These are phyloP conservation scores for Neoboletus brunneissimus DNA, from an alignment of 768 basidiomycete genomes.

Conservation along the genomic window DNA sequence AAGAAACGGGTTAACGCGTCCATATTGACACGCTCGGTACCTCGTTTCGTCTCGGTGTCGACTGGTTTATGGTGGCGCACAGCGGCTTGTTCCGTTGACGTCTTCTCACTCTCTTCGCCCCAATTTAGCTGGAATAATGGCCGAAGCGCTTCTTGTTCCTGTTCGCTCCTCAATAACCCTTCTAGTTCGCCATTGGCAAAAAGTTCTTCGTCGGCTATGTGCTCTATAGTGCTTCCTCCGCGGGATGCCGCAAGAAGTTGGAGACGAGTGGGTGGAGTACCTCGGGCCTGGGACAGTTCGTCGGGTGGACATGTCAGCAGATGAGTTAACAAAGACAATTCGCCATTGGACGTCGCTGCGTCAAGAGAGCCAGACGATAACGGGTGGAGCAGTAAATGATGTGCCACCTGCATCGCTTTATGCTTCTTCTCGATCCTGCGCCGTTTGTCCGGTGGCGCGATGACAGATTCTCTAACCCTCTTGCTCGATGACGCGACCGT, in stretches of 20 bases:
- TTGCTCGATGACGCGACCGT: constrained; percentile 12
- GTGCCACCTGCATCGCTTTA: constrained; percentile 42
- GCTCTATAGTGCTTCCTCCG: constrained; percentile 49
- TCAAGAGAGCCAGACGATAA: constrained; percentile 33
- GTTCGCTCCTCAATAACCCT: constrained; percentile 49
- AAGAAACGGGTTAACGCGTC: constrained; percentile 55
- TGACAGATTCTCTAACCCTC: background rate
- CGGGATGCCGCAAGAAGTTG: constrained; percentile 58
- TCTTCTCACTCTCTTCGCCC: constrained; percentile 22
- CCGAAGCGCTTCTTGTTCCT: constrained; percentile 47
- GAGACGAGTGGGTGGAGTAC: constrained; percentile 54
- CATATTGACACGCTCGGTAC: constrained; percentile 48
- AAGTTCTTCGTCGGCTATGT: constrained; percentile 67
- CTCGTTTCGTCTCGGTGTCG: constrained; percentile 27
- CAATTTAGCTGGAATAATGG: constrained; percentile 37
- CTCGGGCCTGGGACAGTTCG: constrained; percentile 27
- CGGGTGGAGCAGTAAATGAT: constrained; percentile 59
- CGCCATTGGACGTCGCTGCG: constrained; percentile 10
- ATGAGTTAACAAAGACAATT: constrained; percentile 46
- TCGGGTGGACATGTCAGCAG: constrained; percentile 47
- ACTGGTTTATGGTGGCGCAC: background rate
- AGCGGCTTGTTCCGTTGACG: constrained; percentile 24
- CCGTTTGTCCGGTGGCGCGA: constrained; percentile 27
- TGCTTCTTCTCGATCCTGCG: constrained; percentile 26
- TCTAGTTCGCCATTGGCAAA: constrained; percentile 71